Evolutionary conservation across 1,284 basidiomycete species (phyloP).

Genomic region (Flammula alnicola): DNA sequence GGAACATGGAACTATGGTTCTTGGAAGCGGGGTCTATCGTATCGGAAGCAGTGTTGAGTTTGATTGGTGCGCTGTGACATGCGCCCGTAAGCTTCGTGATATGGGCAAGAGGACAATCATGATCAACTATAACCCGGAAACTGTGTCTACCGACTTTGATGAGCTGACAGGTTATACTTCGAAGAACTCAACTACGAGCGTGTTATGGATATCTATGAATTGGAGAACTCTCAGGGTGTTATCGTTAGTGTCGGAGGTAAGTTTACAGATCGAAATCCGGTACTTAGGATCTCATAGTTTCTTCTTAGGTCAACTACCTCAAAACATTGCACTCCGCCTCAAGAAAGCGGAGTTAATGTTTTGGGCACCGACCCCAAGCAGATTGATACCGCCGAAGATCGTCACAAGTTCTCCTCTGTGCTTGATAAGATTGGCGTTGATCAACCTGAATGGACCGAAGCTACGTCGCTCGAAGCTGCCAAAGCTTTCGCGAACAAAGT

Average conservation of each 20-base stretch:
- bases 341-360: slow-evolving; percentile 93
- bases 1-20: slow-evolving; percentile 98
- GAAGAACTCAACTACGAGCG: slow-evolving; percentile 98
- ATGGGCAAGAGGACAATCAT: slow-evolving; percentile 97
- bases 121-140: slow-evolving; percentile 99
- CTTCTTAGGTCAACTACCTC: slow-evolving; percentile 83
- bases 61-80: slow-evolving; percentile 99
- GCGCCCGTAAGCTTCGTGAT: slow-evolving; percentile 88
- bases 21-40: slow-evolving; percentile 98
- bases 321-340: slow-evolving; percentile 97
- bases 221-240: slow-evolving; percentile 91
- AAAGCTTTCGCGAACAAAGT: slow-evolving; percentile 92
- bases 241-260: slow-evolving; percentile 96
- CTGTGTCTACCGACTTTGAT: slow-evolving; percentile 99
- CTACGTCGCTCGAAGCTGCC: slow-evolving; percentile 86
- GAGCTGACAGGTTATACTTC: slow-evolving; percentile 99
- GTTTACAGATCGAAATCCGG: slow-evolving; percentile 25
- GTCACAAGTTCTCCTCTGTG: slow-evolving; percentile 98
- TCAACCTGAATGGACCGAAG: slow-evolving; percentile 97
- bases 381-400: slow-evolving; percentile 98
- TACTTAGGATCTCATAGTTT: slow-evolving; percentile 8
- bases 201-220: slow-evolving; percentile 99
- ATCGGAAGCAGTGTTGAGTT: slow-evolving; percentile 99
- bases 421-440: slow-evolving; percentile 96
- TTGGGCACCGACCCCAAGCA: slow-evolving; percentile 95